Conservation (phyloP, 345 rosid species). For the Citrus sp. region DNA sequence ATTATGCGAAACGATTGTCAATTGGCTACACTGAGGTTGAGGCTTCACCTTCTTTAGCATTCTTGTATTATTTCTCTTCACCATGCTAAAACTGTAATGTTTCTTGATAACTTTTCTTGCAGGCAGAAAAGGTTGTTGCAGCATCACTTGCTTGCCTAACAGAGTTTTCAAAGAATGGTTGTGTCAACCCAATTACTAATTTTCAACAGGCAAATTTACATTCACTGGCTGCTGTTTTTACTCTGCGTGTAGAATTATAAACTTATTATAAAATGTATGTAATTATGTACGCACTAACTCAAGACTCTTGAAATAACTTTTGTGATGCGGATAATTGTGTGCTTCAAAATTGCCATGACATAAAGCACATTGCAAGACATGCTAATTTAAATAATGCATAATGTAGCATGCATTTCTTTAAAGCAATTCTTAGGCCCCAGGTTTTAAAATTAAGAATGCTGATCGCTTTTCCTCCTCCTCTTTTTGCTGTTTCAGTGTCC, state of each 20-base stretch:
- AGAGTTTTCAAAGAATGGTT: slow-evolving; percentile 25
- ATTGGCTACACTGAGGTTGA: slow-evolving; percentile 46
- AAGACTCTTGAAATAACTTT: background rate
- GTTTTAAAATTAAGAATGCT: background rate
- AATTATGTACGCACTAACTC: background rate
- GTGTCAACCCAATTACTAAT: slow-evolving; percentile 18
- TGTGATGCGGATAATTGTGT: background rate
- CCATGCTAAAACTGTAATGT: background rate
- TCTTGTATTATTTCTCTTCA: background rate
- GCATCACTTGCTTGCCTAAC: slow-evolving; percentile 39
- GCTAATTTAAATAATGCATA: background rate
- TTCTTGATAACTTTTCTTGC: slow-evolving; percentile 8
- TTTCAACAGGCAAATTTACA: slow-evolving; percentile 43
- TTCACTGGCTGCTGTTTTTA: background rate
- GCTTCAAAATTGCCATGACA: background rate
- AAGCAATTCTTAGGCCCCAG: background rate
- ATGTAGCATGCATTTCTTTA: background rate
- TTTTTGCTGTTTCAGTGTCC: slow-evolving; percentile 41
- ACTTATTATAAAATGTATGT: background rate
- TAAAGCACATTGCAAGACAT: background rate
- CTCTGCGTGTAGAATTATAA: background rate
- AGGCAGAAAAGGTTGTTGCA: slow-evolving; percentile 46
- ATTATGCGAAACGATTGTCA: slow-evolving; percentile 45
- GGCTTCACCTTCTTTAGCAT: background rate
- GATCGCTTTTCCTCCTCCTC: background rate